Conservation (phyloP, 2,329 filamentous ascomycete genomes). For the Alternaria postmessia region DNA sequence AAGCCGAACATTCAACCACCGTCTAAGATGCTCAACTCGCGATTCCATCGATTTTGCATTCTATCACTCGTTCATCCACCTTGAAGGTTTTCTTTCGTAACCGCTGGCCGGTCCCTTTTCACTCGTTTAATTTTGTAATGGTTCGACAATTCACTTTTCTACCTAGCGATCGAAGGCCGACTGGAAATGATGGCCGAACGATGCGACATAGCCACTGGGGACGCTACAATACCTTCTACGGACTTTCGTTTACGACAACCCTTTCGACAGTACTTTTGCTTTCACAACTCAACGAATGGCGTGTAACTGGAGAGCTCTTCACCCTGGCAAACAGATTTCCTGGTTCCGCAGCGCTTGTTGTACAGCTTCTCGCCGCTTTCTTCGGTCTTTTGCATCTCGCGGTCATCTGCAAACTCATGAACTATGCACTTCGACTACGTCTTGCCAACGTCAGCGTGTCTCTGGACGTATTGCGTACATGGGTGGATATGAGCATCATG, state of each 20-base stretch:
- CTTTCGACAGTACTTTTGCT: constrained; percentile 8
- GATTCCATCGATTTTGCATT: neutral
- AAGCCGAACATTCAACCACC: constrained; percentile 10
- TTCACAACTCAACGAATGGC: constrained; percentile 27
- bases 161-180: constrained; percentile 20
- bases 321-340: constrained; percentile 30
- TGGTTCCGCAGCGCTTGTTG: constrained; percentile 33
- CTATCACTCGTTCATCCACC: constrained; percentile 7
- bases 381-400: constrained; percentile 41
- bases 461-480: constrained; percentile 37
- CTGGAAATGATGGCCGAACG: constrained; percentile 23
- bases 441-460: constrained; percentile 35
- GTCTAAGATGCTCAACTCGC: neutral
- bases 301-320: constrained; percentile 31
- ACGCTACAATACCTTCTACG: constrained; percentile 39
- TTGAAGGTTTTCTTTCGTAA: constrained; percentile 19
- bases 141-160: constrained; percentile 32
- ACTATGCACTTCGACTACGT: constrained; percentile 37
- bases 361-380: constrained; percentile 38
- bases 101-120: constrained; percentile 21
- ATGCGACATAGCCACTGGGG: constrained; percentile 33
- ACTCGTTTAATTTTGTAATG: constrained; percentile 23
- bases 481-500: constrained; percentile 38
- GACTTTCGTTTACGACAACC: constrained; percentile 34
- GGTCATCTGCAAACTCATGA: constrained; percentile 39